Evolutionary conservation across 352 stramenopile species (phyloP), one percentile per base, ranked within the genome.

Genomic region (Globisporangium cederbergense): DNA sequence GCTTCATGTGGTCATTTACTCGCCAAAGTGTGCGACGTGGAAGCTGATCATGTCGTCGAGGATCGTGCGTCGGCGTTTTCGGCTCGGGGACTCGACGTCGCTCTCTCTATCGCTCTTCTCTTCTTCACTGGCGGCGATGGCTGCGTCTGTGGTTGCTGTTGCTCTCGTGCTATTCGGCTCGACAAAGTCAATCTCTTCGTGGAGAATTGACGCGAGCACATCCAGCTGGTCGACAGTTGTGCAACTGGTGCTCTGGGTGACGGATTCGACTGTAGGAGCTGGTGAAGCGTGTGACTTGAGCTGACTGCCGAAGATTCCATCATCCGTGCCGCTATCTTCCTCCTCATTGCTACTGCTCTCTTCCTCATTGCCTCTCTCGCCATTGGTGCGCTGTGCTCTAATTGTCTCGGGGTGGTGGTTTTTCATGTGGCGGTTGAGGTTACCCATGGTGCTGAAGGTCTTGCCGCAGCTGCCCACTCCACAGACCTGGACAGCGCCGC

Each of bases 361-460:
- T 2, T 36, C 47, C 0, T 54, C 47, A 4, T 45, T 13, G 9
- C 0, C 25, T 28, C 25, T 36, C 32, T n/a, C 10, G n/a, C 13
- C 51, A 18, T 30, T 30, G 30, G 30, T 43, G 13, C 50, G 50
- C 16, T 57, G 50, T 14, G 4, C 14, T 8, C 25, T 14, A 10
- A 57, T 36, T 5, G 34, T 3, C 25, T 45, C 18, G 18, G 18
- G 8, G 52, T 58, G 52, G 52, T 58, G 52, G 30, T 58, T 58
- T 32, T 45, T 58, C 52, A 45, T 43, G 62, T 87, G 78, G 25
- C 78, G 74, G 34, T 79, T 83, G 4, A 87, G 74, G 54, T 87
- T 89, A 40, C 78, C 78, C 45, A 70, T 79, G 0, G 78, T 84
- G 45, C 72, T 86, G 61, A 86, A 87, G n/a, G 76, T 84, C 58